Conservation (phyloP, 1,139 yeast genomes). For the Yamadazyma pseudoaaseri region DNA sequence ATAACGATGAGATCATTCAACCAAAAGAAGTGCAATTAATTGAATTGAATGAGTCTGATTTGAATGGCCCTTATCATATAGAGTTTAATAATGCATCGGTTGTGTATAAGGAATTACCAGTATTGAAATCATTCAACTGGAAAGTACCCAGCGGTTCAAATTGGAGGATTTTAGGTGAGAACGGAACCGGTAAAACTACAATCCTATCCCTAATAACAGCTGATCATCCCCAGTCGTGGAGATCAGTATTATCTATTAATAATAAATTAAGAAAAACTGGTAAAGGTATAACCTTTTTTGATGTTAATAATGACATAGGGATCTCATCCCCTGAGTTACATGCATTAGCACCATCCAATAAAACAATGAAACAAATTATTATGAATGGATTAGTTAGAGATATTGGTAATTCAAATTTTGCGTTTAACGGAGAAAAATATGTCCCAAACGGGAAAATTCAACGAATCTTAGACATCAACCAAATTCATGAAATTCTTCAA, state of each 20-base stretch:
- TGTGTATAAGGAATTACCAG: constrained; percentile 59
- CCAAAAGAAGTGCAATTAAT: constrained; percentile 4
- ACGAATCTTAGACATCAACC: constrained; percentile 17
- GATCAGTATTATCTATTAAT: constrained; percentile 59
- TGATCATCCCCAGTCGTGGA: constrained; percentile 98
- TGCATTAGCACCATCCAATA: constrained; percentile 64
- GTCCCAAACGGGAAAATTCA: constrained; percentile 9
- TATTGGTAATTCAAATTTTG: constrained; percentile 57
- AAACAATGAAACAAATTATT: constrained; percentile 56
- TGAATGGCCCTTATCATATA: constrained; percentile 9
- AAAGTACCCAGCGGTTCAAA: constrained; percentile 65
- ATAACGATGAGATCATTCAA: constrained; percentile 5
- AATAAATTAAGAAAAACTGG: constrained; percentile 76
- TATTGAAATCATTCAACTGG: constrained; percentile 66
- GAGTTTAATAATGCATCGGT: constrained; percentile 67
- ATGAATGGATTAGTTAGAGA: constrained; percentile 64
- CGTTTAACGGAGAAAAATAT: constrained; percentile 18
- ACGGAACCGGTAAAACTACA: constrained; percentile 94
- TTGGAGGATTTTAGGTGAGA: constrained; percentile 88
- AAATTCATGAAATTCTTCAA: constrained; percentile 28
- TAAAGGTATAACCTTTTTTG: constrained; percentile 65
- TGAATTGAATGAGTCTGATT: constrained; percentile 4
- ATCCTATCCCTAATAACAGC: constrained; percentile 80
- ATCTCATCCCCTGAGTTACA: constrained; percentile 91
- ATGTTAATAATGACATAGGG: constrained; percentile 77